Conservation (phyloP, 805 yeast species). For the Yamadazyma laniorum region DNA sequence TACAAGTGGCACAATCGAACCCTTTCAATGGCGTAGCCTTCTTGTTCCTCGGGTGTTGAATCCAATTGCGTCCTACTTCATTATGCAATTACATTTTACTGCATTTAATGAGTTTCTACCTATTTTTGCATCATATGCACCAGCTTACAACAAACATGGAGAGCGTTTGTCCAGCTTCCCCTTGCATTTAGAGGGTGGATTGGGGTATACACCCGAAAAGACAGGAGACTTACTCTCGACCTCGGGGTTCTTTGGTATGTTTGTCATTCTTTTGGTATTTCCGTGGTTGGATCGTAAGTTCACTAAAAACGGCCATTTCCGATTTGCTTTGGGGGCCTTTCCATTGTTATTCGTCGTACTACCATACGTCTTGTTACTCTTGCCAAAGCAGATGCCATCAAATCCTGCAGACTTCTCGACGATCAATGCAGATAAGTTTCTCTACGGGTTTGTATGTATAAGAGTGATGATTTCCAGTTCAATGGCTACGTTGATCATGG, state of each 20-base stretch:
- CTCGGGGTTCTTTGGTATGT: conserved; percentile 36
- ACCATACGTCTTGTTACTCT: conserved; percentile 48
- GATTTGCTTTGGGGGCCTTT: conserved; percentile 36
- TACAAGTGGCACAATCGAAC: background rate
- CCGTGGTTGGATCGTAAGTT: conserved; percentile 31
- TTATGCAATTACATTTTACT: conserved; percentile 44
- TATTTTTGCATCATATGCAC: conserved; percentile 42
- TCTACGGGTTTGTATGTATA: conserved; percentile 23
- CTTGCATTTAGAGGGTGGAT: conserved; percentile 32
- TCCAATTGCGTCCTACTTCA: conserved; percentile 34
- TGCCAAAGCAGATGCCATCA: conserved; percentile 35
- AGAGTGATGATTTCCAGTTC: conserved; percentile 41
- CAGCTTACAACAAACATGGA: conserved; percentile 12
- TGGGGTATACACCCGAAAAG: conserved; percentile 26
- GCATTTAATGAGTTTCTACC: conserved; percentile 56
- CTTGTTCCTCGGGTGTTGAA: conserved; percentile 27
- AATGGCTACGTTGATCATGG: conserved; percentile 49
- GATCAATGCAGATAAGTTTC: conserved; percentile 19
- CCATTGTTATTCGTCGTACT: conserved; percentile 45
- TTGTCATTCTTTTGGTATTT: conserved; percentile 41
- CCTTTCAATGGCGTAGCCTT: conserved; percentile 8
- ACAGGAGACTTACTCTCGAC: conserved; percentile 34
- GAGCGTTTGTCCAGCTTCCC: conserved; percentile 24
- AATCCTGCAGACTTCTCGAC: conserved; percentile 24
- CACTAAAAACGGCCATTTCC: conserved; percentile 43